A percentile compares a stretch with the other conserved stretches of the same genome.
phyloP scores from a whole-genome alignment of 352 stramenopile species.

The Pythium rishiriense region DNA sequence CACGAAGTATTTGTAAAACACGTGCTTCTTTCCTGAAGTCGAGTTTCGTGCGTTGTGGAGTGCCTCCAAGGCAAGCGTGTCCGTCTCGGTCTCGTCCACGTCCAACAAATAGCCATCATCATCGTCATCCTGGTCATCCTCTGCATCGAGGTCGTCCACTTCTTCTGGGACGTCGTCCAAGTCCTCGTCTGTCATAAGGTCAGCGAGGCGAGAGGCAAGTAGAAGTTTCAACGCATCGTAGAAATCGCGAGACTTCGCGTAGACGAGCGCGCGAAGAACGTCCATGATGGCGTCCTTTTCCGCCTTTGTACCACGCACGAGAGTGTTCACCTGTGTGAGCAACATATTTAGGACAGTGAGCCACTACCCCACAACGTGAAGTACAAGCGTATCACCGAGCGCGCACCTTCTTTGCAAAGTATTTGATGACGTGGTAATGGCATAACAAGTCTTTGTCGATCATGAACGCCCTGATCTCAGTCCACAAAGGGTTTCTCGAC shows the following conservation, averaged over 20 bases:
- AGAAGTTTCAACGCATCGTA: neutral
- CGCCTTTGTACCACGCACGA: neutral
- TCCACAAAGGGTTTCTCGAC: neutral
- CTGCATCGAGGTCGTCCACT: neutral
- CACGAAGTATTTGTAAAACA: neutral
- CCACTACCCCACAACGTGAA: neutral
- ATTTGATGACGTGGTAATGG: conserved; percentile 34
- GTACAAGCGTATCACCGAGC: neutral
- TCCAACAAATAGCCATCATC: neutral
- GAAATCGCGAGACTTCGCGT: neutral
- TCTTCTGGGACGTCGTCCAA: neutral
- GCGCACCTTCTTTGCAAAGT: conserved; percentile 8
- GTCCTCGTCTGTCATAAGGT: neutral
- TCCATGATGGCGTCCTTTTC: neutral
- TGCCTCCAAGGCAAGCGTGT: neutral
- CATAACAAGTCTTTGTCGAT: conserved; percentile 21
- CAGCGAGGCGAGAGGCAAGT: neutral
- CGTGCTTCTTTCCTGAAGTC: neutral
- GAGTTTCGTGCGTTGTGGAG: neutral
- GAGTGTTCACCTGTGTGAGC: neutral
- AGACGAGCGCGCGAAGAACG: conserved; percentile 1
- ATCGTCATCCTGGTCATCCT: neutral
- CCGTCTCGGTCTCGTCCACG: neutral
- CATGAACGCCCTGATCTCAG: neutral
- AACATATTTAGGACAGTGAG: neutral